phyloP scores from a whole-genome alignment of 352 stramenopile genomes.

The Phytophthora rubi region DNA sequence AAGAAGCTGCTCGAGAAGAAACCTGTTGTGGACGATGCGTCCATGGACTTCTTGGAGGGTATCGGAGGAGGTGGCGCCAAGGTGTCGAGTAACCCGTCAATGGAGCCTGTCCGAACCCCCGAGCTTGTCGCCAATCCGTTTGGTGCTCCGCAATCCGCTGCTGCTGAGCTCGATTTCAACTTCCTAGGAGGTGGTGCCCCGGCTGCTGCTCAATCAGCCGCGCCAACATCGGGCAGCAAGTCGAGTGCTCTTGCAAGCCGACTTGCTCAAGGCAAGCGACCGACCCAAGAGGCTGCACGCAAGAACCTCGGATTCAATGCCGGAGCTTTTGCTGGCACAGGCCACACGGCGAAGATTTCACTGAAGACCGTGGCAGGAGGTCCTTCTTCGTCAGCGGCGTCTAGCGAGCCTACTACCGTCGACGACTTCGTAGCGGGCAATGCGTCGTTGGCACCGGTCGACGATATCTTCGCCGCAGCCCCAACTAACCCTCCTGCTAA shows the following conservation, averaged over 20 bases:
- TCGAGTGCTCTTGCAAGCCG: conserved; percentile 70
- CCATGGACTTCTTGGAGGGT: conserved; percentile 73
- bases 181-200: conserved; percentile 16
- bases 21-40: conserved; percentile 60
- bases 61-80: conserved; percentile 39
- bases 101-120: conserved; percentile 21
- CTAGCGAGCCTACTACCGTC: conserved; percentile 44
- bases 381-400: neutral
- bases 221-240: conserved; percentile 40
- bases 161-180: conserved; percentile 30
- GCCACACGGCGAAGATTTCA: conserved; percentile 52
- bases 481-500: conserved; percentile 23
- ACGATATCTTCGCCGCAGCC: conserved; percentile 29
- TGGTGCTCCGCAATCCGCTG: conserved; percentile 14
- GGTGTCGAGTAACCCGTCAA: conserved; percentile 13
- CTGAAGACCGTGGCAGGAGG: conserved; percentile 59
- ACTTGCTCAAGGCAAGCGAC: conserved; percentile 63
- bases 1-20: conserved; percentile 85
- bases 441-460: conserved; percentile 17
- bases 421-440: conserved; percentile 62
- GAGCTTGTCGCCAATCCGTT: conserved; percentile 28
- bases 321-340: conserved; percentile 50
- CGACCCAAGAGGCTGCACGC: conserved; percentile 75
- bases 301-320: conserved; percentile 67
- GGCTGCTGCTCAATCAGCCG: conserved; percentile 13